Base-by-base conservation (phyloP, 495 filamentous ascomycete species). In the Penicillium pancosmium region DNA sequence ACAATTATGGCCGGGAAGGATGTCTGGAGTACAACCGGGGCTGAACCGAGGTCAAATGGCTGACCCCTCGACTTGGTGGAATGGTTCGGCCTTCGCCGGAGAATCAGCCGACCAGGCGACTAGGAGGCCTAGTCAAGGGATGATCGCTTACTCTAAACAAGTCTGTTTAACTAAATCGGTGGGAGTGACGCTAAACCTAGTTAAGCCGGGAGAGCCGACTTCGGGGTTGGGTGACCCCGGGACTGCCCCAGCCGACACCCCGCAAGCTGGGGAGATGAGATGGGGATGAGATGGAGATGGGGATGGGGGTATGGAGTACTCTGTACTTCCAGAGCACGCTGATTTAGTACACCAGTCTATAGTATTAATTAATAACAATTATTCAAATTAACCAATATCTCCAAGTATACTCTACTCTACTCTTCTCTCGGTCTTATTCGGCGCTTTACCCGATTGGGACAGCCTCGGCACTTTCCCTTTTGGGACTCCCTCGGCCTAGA, bases 401-500 rank as follows among this genome's bases (percentile, higher is more conserved):
- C n/a, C 27, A 31, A 31, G 27, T 31, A 31, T 31, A 31, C 1
- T 31, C 1, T 27, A 27, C 25, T 27, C 27, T 31, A 31, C 27
- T 31, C 8, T 31, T 10, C 35, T 38, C 50, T n/a, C 50, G 18
- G 33, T 9, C 27, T 31, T 31, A 35, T 36, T 48, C 46, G 46
- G 21, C 46, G 46, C 46, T 27, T 48, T 12, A 48, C 46, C 46
- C 18, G 18, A 25, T 48, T 48, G 9, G 46, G 46, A 10, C 46
- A 46, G 60, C 64, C 66, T 60, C 58, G 66, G 66, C 64, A 62
- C 27, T 64, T 69, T 41, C 66, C 61, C n/a, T n/a, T 59, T 69
- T 61, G 36, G 66, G 63, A 36, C 10, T 38, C 48, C 62, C 62
- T 63, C 63, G 66, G 66, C 54, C 60, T 55, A 33, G 40, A 36